phyloP scores from a whole-genome alignment of 1,139 yeast genomes.

The Blastobotrys apis region DNA sequence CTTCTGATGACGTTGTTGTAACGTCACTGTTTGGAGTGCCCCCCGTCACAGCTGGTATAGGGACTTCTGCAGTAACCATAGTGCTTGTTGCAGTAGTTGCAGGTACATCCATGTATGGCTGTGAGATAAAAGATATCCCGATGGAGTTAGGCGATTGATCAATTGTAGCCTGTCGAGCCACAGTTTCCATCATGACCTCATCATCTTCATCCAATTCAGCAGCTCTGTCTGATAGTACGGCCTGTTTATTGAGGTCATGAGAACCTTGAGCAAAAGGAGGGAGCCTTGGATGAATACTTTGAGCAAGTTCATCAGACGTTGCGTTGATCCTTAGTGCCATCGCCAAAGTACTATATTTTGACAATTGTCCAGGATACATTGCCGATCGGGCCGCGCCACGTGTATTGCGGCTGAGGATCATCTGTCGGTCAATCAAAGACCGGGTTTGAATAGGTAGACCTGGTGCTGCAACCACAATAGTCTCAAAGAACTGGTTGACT shows the following conservation, averaged over 20 bases:
- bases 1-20: too few relatives aligned
- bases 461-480: constrained; percentile 47
- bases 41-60: too few relatives aligned
- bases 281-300: constrained; percentile 70
- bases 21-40: too few relatives aligned
- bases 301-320: constrained; percentile 42
- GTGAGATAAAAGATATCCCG: too few relatives aligned
- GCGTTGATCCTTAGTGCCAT: constrained; percentile 49
- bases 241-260: not conserved
- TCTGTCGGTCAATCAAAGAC: constrained; percentile 55
- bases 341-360: constrained; percentile 61
- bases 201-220: not conserved
- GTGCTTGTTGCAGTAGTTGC: not conserved
- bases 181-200: not conserved
- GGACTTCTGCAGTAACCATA: not conserved
- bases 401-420: constrained; percentile 45
- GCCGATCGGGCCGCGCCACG: constrained; percentile 42
- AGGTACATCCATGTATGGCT: too few relatives aligned
- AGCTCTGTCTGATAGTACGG: not conserved
- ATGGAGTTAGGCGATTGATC: too few relatives aligned
- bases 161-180: too few relatives aligned
- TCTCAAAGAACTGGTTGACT: constrained; percentile 48
- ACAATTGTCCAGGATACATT: constrained; percentile 59
- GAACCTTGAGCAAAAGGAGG: constrained; percentile 45
- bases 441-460: constrained; percentile 59